phyloP scores from a whole-genome alignment of 2,329 filamentous ascomycete genomes.

The Colletotrichum sp. region DNA sequence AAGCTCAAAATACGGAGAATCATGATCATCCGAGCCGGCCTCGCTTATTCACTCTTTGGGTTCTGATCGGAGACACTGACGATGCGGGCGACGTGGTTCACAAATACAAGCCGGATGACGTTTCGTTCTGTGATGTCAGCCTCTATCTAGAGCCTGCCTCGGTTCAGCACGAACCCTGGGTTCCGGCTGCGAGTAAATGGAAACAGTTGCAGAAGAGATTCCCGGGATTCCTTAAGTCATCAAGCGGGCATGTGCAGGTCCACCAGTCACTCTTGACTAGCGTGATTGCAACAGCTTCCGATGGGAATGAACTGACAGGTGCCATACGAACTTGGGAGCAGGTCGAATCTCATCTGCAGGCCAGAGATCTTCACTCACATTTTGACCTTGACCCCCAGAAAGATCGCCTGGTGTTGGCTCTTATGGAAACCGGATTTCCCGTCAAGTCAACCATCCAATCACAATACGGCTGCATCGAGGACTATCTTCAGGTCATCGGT shows the following conservation, averaged over 20 bases:
- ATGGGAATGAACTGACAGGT: background rate
- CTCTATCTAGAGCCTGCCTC: background rate
- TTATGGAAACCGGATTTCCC: background rate
- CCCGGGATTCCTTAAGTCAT: background rate
- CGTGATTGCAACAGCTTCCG: background rate
- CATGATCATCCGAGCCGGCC: background rate
- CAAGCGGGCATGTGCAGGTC: background rate
- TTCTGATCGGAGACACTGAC: background rate
- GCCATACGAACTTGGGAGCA: background rate
- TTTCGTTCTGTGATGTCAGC: background rate
- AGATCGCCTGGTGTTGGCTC: background rate
- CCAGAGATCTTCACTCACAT: background rate
- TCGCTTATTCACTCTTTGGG: background rate
- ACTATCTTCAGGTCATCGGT: background rate
- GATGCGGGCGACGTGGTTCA: background rate
- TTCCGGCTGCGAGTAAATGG: background rate
- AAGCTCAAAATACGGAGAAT: background rate
- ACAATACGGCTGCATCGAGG: background rate
- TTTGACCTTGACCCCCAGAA: background rate
- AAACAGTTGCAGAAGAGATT: background rate
- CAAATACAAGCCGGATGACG: background rate
- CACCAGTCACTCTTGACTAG: background rate
- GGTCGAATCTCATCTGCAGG: background rate
- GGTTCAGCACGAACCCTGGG: background rate
- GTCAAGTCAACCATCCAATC: background rate